Evolutionary conservation across 2,329 filamentous ascomycete species (phyloP).

Genomic region (Rugonectria rugulosa): DNA sequence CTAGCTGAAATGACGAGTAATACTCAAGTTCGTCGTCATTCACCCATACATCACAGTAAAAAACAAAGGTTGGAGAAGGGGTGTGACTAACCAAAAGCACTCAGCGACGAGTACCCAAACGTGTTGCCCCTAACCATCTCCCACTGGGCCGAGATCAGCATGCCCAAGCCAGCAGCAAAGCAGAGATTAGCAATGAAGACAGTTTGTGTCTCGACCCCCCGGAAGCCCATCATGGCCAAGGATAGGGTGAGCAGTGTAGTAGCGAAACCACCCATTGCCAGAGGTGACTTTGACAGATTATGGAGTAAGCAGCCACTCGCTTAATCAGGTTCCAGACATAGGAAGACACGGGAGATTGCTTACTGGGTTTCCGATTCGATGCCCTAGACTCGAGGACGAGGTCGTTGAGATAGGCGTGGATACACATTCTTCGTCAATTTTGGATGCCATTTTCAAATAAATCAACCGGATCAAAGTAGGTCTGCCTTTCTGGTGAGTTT

Average conservation of each 20-base stretch:
- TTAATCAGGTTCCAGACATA: background rate
- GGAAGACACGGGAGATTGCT: background rate
- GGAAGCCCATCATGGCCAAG: slow-evolving; percentile 62
- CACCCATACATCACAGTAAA: no score
- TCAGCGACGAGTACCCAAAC: slow-evolving; percentile 61
- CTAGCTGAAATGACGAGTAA: no score
- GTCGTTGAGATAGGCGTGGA: slow-evolving; percentile 2
- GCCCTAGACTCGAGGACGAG: background rate
- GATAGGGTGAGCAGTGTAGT: slow-evolving; percentile 63
- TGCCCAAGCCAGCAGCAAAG: slow-evolving; percentile 56
- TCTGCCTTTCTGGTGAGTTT: background rate
- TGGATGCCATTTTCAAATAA: background rate
- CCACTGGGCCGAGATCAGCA: slow-evolving; percentile 64
- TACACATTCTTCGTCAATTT: slow-evolving; percentile 1
- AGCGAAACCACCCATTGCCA: slow-evolving; percentile 46
- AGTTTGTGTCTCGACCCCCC: slow-evolving; percentile 58
- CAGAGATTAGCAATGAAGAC: slow-evolving; percentile 64
- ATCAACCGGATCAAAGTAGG: background rate
- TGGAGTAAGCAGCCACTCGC: background rate
- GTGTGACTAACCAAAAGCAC: slow-evolving; percentile 55
- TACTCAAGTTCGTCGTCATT: no score
- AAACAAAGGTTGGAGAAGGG: no score
- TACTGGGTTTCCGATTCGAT: slow-evolving; percentile 17
- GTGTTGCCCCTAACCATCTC: slow-evolving; percentile 60
- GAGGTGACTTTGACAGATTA: slow-evolving; percentile 10